Evolutionary conservation across 768 basidiomycete species (phyloP).

Genomic region (Mycena albidolilacea): DNA sequence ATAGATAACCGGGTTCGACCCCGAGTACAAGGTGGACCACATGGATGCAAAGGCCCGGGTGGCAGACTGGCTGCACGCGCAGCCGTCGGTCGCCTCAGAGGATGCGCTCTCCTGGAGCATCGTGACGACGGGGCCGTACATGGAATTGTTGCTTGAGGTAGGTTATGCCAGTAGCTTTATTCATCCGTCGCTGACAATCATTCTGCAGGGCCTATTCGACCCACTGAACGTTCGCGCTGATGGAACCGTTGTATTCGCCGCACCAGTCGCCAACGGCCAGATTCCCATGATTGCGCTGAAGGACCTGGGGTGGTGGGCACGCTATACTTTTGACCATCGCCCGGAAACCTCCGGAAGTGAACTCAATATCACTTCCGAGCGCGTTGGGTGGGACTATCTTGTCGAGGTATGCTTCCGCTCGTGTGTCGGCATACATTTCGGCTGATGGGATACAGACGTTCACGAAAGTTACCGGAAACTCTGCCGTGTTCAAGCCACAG

Average conservation of each 20-base stretch:
- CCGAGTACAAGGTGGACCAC: slow-evolving; percentile 28
- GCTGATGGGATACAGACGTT: slow-evolving; percentile 12
- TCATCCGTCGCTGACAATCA: too few relatives aligned
- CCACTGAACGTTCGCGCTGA: slow-evolving; percentile 47
- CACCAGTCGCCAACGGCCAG: slow-evolving; percentile 52
- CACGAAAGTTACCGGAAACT: slow-evolving; percentile 35
- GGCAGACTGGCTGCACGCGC: slow-evolving; percentile 27
- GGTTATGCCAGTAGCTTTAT: neutral
- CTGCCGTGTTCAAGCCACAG: slow-evolving; percentile 28
- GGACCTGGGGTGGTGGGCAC: slow-evolving; percentile 58
- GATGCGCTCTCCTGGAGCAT: slow-evolving; percentile 30
- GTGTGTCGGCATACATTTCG: too few relatives aligned
- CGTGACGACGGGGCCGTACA: slow-evolving; percentile 31
- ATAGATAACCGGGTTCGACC: slow-evolving; percentile 21
- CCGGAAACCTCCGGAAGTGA: slow-evolving; percentile 53
- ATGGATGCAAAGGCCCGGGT: slow-evolving; percentile 30
- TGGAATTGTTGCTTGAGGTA: slow-evolving; percentile 27
- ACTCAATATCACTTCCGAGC: slow-evolving; percentile 54
- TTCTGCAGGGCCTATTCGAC: slow-evolving; percentile 3
- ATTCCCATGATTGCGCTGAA: slow-evolving; percentile 57
- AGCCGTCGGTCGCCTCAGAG: slow-evolving; percentile 20
- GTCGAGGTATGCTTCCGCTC: slow-evolving; percentile 38
- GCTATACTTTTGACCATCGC: slow-evolving; percentile 57
- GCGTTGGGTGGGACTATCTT: slow-evolving; percentile 55
- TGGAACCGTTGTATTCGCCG: slow-evolving; percentile 57